Conservation (phyloP, 331 rosid genomes). For the Malus hybrid region DNA sequence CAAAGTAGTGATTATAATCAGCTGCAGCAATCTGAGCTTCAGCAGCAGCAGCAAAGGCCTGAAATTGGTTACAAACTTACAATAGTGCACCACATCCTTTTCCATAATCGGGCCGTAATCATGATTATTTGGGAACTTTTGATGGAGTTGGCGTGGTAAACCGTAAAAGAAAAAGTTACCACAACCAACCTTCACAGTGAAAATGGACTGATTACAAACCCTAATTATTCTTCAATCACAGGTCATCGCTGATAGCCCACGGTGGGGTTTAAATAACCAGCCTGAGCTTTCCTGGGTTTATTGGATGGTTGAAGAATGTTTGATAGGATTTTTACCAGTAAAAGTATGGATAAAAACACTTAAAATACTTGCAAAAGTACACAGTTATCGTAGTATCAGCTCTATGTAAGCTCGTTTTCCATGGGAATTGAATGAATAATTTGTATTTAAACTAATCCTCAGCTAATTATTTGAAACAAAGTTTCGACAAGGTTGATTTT, state of each 20-base stretch:
- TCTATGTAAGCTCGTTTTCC: too few species aligned
- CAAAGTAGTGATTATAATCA: background rate
- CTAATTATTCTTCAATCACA: background rate
- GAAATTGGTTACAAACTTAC: background rate
- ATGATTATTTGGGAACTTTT: background rate
- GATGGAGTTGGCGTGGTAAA: background rate
- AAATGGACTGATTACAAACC: background rate
- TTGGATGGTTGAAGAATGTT: background rate
- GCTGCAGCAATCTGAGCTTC: background rate
- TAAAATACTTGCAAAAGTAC: too few species aligned
- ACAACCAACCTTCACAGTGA: background rate
- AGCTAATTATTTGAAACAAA: too few species aligned
- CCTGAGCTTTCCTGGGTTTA: background rate
- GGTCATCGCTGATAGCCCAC: background rate
- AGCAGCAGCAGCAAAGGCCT: background rate
- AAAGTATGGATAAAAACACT: too few species aligned
- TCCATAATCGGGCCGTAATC: background rate
- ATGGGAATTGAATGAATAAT: too few species aligned
- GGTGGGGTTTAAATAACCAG: background rate
- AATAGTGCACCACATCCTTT: background rate
- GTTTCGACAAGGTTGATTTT: too few species aligned
- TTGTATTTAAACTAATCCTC: too few species aligned
- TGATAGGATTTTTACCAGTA: too few species aligned
- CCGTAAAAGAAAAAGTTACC: background rate
- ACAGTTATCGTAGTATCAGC: too few species aligned